Conservation (phyloP, 805 yeast genomes). For the Kuraishia capsulata region DNA sequence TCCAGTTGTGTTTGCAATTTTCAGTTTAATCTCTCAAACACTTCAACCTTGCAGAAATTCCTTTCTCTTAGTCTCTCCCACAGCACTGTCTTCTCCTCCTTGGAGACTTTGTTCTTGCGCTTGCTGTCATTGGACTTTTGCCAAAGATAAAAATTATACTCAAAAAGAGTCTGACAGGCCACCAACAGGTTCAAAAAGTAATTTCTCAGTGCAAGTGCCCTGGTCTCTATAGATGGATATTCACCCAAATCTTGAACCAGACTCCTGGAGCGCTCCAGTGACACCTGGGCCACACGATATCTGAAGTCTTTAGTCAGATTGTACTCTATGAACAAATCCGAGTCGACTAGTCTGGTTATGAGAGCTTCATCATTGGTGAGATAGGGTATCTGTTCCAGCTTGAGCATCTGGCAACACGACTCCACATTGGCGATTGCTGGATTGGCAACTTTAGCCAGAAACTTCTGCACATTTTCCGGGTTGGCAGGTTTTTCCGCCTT, state of each 20-base stretch:
- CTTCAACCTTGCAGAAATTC: slow-evolving; percentile 36
- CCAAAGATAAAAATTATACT: slow-evolving; percentile 31
- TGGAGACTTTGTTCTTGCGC: slow-evolving; percentile 21
- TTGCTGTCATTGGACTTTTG: slow-evolving; percentile 9
- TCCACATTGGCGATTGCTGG: slow-evolving; percentile 6
- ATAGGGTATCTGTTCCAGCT: slow-evolving; percentile 7
- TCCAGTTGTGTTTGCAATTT: too few relatives aligned
- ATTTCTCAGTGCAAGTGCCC: slow-evolving; percentile 37
- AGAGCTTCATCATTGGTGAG: slow-evolving; percentile 12
- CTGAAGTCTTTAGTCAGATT: slow-evolving; percentile 34
- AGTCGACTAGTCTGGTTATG: slow-evolving; percentile 27
- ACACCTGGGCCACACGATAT: slow-evolving; percentile 37
- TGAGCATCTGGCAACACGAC: slow-evolving; percentile 4
- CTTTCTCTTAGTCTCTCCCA: slow-evolving; percentile 45
- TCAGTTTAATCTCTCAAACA: slow-evolving; percentile 10
- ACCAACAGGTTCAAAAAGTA: slow-evolving; percentile 44
- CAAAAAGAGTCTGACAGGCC: slow-evolving; percentile 45
- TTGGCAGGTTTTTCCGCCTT: neutral
- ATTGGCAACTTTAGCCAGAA: slow-evolving; percentile 8
- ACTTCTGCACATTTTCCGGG: slow-evolving; percentile 1
- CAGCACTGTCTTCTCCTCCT: slow-evolving; percentile 30
- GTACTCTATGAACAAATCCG: slow-evolving; percentile 40
- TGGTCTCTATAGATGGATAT: slow-evolving; percentile 17
- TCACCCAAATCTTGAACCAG: slow-evolving; percentile 8
- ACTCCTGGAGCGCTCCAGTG: slow-evolving; percentile 35